Base-by-base conservation (phyloP, 164 flowering plant genomes). In the Taxillus chinensis region DNA sequence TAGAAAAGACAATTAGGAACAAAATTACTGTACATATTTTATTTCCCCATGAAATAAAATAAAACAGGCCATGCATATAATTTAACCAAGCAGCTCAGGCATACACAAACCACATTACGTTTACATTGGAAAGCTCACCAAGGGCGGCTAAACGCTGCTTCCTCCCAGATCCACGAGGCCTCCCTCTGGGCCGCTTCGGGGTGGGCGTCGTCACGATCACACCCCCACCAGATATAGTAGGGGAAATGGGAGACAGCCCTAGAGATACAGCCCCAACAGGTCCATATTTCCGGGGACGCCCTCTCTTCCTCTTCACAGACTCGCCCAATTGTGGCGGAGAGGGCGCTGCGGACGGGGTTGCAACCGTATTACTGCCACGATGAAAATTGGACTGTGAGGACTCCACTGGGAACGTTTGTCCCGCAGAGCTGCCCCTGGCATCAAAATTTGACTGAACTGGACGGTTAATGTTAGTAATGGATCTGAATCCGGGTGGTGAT, bases 141-240 rank as follows among this genome's bases (percentile, higher is more conserved):
- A 83, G 77, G 54, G 62, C 15, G 41, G 90, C 80, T 45, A 85
- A 67, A 38, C 67, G 73, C 57, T 85, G 91, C 70, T 85, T 85
- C 83, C 91, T 73, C 17, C 91, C 90, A 65, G 72, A 65, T 17
- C 90, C 90, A 66, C 77, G 84, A 2, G 90, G 90, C 53, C 87
- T 70, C 5, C 90, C 90, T 62, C 83, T 69, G 15, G 54, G 60
- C 59, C 72, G 42, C 62, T 72, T 80, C 9, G 51, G 69, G 8
- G 39, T 11, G 37, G 62, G 27, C 27, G 27, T 27, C 27, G 27
- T 27, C 27, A 27, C 0, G 2, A 27, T 27, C 27, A 27, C 27
- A 67, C 15, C 62, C 75, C 3, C 27, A 27, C 27, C 27, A 11
- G 78, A 57, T 42, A 77, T 63, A 55, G 45, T 66, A 10, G 62